phyloP scores from a whole-genome alignment of 176 grass and related monocot genomes.

The Phoenix dactylifera region DNA sequence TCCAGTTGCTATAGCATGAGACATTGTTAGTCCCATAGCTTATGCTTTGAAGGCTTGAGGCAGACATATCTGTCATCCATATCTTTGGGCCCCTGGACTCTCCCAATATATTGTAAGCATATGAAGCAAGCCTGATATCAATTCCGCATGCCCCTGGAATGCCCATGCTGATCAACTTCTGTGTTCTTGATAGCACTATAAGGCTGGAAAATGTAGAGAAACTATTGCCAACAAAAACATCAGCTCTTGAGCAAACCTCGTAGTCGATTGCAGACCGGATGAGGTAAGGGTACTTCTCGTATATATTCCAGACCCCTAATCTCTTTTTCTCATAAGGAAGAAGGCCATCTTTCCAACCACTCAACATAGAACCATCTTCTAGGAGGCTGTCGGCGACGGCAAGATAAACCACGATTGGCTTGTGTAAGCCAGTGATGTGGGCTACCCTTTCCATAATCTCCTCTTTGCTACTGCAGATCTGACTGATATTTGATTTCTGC shows the following conservation, averaged over 20 bases:
- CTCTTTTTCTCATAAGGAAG: constrained; percentile 90
- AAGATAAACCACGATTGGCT: constrained; percentile 73
- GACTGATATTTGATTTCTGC: constrained; percentile 44
- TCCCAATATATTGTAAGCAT: constrained; percentile 76
- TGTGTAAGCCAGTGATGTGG: constrained; percentile 52
- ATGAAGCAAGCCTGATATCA: constrained; percentile 45
- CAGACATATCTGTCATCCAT: constrained; percentile 94
- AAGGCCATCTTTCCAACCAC: constrained; percentile 83
- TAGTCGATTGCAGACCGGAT: constrained; percentile 96
- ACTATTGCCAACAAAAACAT: constrained; percentile 90
- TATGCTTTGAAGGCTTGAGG: constrained; percentile 50
- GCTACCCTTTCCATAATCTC: constrained; percentile 89
- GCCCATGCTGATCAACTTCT: constrained; percentile 52
- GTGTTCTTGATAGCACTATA: constrained; percentile 73
- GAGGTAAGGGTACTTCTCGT: constrained; percentile 69
- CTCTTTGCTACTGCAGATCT: constrained; percentile 93
- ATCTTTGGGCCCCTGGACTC: constrained; percentile 40
- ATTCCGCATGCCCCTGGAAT: constrained; percentile 48
- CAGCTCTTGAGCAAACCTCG: constrained; percentile 74
- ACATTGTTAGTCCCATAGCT: constrained; percentile 85
- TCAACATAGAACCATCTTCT: constrained; percentile 76
- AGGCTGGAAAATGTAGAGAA: constrained; percentile 97
- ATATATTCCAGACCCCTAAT: constrained; percentile 67
- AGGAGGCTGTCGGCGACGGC: constrained; percentile 89
- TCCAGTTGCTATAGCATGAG: constrained; percentile 45